A percentile compares a stretch with the other conserved stretches of the same genome.
Conservation (phyloP, 495 filamentous ascomycete genomes). For the Penicillium macrosclerotiorum region DNA sequence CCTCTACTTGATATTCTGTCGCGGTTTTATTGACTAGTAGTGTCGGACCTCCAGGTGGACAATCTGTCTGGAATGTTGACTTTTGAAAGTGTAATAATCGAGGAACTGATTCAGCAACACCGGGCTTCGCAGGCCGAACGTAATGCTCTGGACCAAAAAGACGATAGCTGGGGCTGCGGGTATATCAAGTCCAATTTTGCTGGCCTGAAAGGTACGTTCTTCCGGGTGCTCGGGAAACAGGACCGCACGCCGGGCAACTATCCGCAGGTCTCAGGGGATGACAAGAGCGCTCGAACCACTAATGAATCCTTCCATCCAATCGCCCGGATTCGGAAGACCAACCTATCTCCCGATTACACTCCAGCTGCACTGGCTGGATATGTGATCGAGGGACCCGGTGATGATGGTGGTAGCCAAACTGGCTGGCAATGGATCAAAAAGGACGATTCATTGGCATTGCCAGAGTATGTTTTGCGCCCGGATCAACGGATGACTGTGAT, state of each 20-base stretch:
- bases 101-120: not conserved
- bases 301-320: constrained; percentile 1
- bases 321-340: not conserved
- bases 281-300: not conserved
- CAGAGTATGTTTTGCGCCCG: not conserved
- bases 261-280: not conserved
- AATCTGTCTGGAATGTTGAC: constrained; percentile 3
- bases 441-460: not conserved
- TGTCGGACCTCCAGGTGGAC: not conserved
- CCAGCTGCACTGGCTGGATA: constrained; percentile 1
- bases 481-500: not conserved
- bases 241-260: constrained; percentile 1
- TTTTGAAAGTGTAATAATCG: not conserved
- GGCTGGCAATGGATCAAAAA: constrained; percentile 2
- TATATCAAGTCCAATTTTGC: not conserved
- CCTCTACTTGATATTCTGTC: not conserved
- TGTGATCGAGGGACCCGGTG: not conserved
- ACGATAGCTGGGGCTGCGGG: constrained; percentile 1
- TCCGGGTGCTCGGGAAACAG: not conserved
- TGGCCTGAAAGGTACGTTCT: constrained; percentile 1
- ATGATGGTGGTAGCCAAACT: not conserved
- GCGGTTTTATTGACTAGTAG: not conserved
- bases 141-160: not conserved
- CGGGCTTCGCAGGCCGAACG: not conserved
- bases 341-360: not conserved